phyloP scores from a whole-genome alignment of 2,329 filamentous ascomycete genomes.

The Clonostachys rhizophaga region DNA sequence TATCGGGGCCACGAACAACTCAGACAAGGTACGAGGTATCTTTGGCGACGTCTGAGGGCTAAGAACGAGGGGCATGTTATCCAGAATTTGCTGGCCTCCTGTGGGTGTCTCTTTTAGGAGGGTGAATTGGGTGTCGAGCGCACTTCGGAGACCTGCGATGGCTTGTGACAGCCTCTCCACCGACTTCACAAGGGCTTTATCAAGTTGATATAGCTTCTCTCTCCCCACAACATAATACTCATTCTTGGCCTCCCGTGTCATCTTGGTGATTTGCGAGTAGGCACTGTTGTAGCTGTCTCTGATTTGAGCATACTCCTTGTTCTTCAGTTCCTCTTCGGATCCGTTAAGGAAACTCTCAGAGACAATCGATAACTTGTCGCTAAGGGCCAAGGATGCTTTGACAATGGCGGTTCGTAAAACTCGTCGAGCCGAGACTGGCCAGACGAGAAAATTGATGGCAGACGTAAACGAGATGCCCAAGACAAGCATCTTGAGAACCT shows the following conservation, averaged over 20 bases:
- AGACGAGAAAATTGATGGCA: slow-evolving; percentile 71
- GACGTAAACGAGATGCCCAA: slow-evolving; percentile 70
- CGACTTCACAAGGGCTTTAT: slow-evolving; percentile 76
- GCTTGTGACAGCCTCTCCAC: slow-evolving; percentile 83
- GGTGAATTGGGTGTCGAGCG: slow-evolving; percentile 83
- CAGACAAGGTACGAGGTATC: slow-evolving; percentile 17
- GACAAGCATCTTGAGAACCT: slow-evolving; percentile 79
- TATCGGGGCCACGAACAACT: slow-evolving; percentile 33
- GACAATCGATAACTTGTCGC: slow-evolving; percentile 77
- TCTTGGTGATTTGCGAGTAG: slow-evolving; percentile 68
- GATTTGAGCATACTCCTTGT: slow-evolving; percentile 58
- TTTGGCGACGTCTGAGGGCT: slow-evolving; percentile 10
- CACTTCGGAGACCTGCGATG: slow-evolving; percentile 84
- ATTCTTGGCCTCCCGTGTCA: slow-evolving; percentile 79
- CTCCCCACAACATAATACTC: slow-evolving; percentile 82
- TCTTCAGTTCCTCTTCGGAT: slow-evolving; percentile 70
- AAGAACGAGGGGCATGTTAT: not conserved
- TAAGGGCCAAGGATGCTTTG: slow-evolving; percentile 68
- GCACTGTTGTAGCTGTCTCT: slow-evolving; percentile 61
- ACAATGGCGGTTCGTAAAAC: slow-evolving; percentile 70
- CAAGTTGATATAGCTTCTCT: slow-evolving; percentile 73
- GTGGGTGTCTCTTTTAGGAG: slow-evolving; percentile 62
- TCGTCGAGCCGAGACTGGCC: slow-evolving; percentile 71
- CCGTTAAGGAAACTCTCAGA: slow-evolving; percentile 81
- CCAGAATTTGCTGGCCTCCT: not conserved